Base-by-base conservation (phyloP, 768 basidiomycete species). In the Crepidotus variabilis region DNA sequence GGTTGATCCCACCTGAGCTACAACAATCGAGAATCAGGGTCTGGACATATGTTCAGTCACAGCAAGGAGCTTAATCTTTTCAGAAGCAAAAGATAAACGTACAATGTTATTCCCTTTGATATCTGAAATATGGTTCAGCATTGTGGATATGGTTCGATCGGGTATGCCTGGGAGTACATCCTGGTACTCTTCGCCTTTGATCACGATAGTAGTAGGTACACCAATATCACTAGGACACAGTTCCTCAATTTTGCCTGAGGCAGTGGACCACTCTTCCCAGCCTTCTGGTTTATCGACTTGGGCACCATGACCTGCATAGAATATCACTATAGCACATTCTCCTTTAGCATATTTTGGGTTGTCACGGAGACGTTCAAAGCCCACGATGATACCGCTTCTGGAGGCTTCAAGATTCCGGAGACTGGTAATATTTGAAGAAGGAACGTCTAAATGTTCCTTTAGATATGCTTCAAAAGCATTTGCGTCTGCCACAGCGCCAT, bases 11-110 rank as follows among this genome's bases (percentile, higher is more conserved):
- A 0, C 66, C 75, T 5, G 79, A 75, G 59, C 71, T 66, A 59
- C 79, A 80, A 48, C 79, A 79, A 52, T 79, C 79, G 6, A 80
- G 65, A 47, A 80, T 75, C 14, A 80, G 62, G 10, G 74, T 77
- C 79, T 80, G 52, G 16, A 16, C 43, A 11, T 22, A 7, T 49
- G 2, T 49, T 49, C 21, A 49, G 24, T 20, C 7, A 20, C 9
- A 55, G 55, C 32, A 28, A 51, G 9, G 21, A 22, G n/a, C n/a
- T n/a, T 13, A 1, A 9, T 13, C 6, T 32, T 16, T 21, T 14
- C 36, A 20, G 20, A 34, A 2, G 1, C 9, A 47, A 14, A 43
- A 43, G 35, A 20, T 2, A 23, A 23, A 49, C 77, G 34, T 45
- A 76, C 78, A 18, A 79, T 77, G 54, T 79, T 79, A 60, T 75